A percentile compares a stretch with the other conserved stretches of the same genome.
These are phyloP conservation scores for Solanum chiquidenum DNA, from an alignment of 257 asterid species.

Conservation along the genomic window DNA sequence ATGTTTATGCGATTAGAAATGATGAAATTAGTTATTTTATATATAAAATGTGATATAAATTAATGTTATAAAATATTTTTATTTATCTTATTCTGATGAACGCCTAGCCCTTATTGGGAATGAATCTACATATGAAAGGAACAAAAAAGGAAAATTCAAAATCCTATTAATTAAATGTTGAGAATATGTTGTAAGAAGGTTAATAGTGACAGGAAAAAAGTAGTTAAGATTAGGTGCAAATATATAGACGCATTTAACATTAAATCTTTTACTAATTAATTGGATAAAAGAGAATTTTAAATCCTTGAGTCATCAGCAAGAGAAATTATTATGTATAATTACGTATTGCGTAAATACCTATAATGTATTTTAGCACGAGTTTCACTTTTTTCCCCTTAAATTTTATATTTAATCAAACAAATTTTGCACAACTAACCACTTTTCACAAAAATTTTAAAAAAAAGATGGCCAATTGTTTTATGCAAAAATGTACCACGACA, in stretches of 20 bases:
- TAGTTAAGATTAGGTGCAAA: background rate
- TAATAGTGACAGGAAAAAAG: background rate
- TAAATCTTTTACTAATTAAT: background rate
- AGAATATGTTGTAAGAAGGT: background rate
- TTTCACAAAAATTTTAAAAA: background rate
- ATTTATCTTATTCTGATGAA: background rate
- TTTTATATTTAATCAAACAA: background rate
- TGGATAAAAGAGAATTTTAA: background rate
- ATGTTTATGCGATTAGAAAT: background rate
- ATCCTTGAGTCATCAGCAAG: background rate
- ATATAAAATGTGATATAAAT: background rate
- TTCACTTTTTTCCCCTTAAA: background rate
- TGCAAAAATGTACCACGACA: background rate
- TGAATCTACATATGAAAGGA: fast-evolving
- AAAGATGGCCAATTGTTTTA: background rate
- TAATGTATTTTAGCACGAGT: background rate
- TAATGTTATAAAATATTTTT: background rate
- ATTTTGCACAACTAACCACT: background rate
- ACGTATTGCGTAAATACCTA: background rate
- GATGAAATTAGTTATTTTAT: background rate
- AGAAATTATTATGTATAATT: background rate
- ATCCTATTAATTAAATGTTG: background rate
- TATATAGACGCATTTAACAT: background rate
- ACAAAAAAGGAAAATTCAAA: background rate
- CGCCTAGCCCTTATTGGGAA: fast-evolving